phyloP scores from a whole-genome alignment of 2,329 filamentous ascomycete genomes.

The Xylariaceae sp. region DNA sequence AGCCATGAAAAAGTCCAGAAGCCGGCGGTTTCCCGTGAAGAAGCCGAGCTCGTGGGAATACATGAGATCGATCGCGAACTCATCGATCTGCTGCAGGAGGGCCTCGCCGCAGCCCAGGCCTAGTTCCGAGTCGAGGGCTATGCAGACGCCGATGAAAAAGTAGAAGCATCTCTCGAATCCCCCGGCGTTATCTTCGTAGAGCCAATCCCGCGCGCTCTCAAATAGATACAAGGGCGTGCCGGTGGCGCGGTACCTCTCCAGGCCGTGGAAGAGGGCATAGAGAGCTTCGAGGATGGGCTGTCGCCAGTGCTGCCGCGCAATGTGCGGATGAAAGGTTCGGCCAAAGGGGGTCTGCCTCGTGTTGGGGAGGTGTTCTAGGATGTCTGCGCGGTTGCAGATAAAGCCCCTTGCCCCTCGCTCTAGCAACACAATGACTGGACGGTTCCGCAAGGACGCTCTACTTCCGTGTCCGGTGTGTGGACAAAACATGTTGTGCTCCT shows the following conservation, averaged over 20 bases:
- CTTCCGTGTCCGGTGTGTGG: neutral
- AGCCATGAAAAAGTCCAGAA: constrained; percentile 12
- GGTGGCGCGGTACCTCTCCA: constrained; percentile 12
- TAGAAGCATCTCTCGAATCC: constrained; percentile 3
- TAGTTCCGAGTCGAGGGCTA: constrained; percentile 16
- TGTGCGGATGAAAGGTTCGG: constrained; percentile 5
- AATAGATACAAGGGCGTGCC: constrained; percentile 16
- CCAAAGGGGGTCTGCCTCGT: constrained; percentile 13
- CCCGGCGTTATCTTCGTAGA: constrained; percentile 1
- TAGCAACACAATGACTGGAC: constrained; percentile 4
- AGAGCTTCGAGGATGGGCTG: constrained; percentile 8
- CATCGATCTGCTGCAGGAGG: constrained; percentile 18
- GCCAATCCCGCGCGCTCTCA: constrained; percentile 14
- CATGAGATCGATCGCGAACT: constrained; percentile 18
- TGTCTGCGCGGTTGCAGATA: constrained; percentile 14
- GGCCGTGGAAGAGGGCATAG: constrained; percentile 10
- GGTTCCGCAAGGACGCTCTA: neutral
- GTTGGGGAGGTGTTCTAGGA: constrained; percentile 18
- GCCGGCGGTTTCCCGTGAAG: neutral
- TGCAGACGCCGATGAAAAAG: constrained; percentile 16
- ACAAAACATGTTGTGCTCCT: neutral
- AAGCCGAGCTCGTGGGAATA: constrained; percentile 10
- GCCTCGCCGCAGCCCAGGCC: constrained; percentile 20
- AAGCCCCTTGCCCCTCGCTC: neutral
- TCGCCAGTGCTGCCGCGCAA: constrained; percentile 6